Evolutionary conservation across 306 rosid species (phyloP), one percentile per base, ranked within the genome.

Genomic region (Vicia sativa): DNA sequence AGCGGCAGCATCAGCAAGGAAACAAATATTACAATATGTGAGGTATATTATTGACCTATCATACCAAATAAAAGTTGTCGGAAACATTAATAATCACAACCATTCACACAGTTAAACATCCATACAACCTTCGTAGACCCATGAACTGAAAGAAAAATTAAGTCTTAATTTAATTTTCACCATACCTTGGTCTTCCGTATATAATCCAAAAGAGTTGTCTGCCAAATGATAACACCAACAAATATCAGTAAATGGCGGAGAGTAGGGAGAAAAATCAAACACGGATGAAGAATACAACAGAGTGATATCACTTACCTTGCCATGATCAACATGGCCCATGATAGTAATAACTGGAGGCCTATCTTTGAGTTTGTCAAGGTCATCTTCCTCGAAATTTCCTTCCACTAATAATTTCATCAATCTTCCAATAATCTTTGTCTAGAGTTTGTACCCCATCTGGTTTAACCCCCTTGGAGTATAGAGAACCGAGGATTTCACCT

Each of bases 321-420:
- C 99, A 37, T 93, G 99, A 86, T 90, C 99, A 56, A 93, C 99
- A 64, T 93, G 99, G 48, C 99, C 99, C 99, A 93, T 93, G 62
- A 93, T 93, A 54, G 99, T 93, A 38, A 93, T 84, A 25, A 93
- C 96, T 52, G 99, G 99, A 68, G 99, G 99, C 76, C 99, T 87
- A 42, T 81, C 81, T 87, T 83, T 81, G 71, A 93, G 97, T 73
- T 90, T 93, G 74, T 83, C 88, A 19, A 87, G 79, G 68, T 93
- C 99, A 56, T 82, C 89, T 74, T 84, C 95, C 74, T 87, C 87
- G 48, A 90, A 68, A 88, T 68, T 58, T 79, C 92, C 68, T 79
- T 85, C 87, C 86, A 90, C 82, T n/a, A n/a, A n/a, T n/a, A n/a
- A n/a, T n/a, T 76, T 93, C 29, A 79, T 96, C 73, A 79, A 78